Evolutionary conservation across 2,329 filamentous ascomycete species (phyloP).

Genomic region (Drechslerella coelobrocha): DNA sequence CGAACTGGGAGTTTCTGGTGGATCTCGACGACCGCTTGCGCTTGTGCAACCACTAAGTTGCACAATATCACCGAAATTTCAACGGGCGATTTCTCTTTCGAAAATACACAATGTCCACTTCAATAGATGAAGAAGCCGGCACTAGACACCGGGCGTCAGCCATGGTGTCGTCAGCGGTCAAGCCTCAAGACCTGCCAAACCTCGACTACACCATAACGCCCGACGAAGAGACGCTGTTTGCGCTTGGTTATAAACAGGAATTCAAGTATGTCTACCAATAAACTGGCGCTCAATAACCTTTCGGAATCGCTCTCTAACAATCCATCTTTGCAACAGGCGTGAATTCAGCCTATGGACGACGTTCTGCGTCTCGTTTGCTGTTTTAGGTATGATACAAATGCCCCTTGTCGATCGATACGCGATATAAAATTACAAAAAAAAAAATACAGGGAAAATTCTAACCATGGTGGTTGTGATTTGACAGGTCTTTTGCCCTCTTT

Average conservation of each 20-base stretch:
- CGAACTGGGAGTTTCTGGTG: no score
- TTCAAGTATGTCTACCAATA: constrained; percentile 57
- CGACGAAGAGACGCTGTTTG: constrained; percentile 69
- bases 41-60: no score
- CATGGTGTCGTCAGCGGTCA: constrained; percentile 63
- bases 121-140: constrained; percentile 35
- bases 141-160: constrained; percentile 15
- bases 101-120: not conserved
- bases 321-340: constrained; percentile 69
- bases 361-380: constrained; percentile 76
- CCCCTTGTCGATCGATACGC: not conserved
- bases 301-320: constrained; percentile 56
- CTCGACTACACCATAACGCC: constrained; percentile 61
- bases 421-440: no score
- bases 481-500: constrained; percentile 71
- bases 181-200: constrained; percentile 62
- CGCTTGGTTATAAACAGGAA: constrained; percentile 66
- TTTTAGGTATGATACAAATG: constrained; percentile 62
- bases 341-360: constrained; percentile 77
- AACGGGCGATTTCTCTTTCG: no score
- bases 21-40: no score
- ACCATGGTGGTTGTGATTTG: not conserved
- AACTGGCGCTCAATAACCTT: not conserved
- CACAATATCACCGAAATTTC: not conserved
- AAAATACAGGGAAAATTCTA: not conserved